A percentile compares a stretch with the other conserved stretches of the same genome.
phyloP scores from a whole-genome alignment of 768 basidiomycete genomes.

The Xerocomellus amylosporus region DNA sequence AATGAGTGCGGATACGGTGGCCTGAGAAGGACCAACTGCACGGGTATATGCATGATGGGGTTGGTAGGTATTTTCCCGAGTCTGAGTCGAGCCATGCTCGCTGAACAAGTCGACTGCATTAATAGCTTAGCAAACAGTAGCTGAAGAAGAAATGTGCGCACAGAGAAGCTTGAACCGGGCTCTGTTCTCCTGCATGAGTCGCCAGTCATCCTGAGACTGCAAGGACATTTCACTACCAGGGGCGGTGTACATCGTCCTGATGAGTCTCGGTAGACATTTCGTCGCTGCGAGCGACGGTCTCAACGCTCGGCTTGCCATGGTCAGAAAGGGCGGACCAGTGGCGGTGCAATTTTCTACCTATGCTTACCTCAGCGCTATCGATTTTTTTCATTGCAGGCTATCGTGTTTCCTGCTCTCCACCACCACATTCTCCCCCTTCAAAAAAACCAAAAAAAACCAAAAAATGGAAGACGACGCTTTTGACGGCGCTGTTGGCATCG shows the following conservation, averaged over 20 bases:
- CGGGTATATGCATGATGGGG: conserved; percentile 68
- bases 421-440: conserved; percentile 31
- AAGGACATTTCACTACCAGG: conserved; percentile 34
- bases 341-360: conserved; percentile 32
- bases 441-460: conserved; percentile 35
- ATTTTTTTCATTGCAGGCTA: conserved; percentile 31
- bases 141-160: conserved; percentile 33
- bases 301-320: conserved; percentile 29
- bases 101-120: conserved; percentile 57
- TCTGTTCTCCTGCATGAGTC: conserved; percentile 56
- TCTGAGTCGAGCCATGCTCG: conserved; percentile 76
- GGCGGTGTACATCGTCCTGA: conserved; percentile 30
- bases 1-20: conserved; percentile 85
- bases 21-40: conserved; percentile 54
- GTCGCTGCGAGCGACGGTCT: conserved; percentile 21
- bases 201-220: conserved; percentile 61
- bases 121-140: conserved; percentile 7
- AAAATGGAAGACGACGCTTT: conserved; percentile 84
- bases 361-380: conserved; percentile 58
- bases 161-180: conserved; percentile 55
- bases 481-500: conserved; percentile 96
- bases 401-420: conserved; percentile 28
- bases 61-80: conserved; percentile 63
- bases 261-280: conserved; percentile 22
- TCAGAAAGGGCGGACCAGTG: conserved; percentile 18